Base-by-base conservation (phyloP, 2,329 filamentous ascomycete genomes). In the Pseudofabraea citricarpa region DNA sequence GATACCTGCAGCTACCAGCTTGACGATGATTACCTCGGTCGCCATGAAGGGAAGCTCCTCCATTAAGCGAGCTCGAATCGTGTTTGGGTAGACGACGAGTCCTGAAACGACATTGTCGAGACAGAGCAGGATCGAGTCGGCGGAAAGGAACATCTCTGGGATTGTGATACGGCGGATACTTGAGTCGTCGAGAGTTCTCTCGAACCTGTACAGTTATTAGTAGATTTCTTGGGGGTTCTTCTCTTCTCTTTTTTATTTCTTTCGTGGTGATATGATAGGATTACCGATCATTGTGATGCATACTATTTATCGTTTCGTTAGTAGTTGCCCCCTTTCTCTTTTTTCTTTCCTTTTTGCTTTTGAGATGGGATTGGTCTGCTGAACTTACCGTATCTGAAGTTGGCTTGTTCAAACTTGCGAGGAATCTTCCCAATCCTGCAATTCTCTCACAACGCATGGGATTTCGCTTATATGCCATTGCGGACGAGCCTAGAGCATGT, bases 41-140 rank as follows among this genome's bases (percentile, higher is more conserved):
- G 81, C 76, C 85, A 91, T 94, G 68, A 95, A 95, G 1, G 90
- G 90, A 12, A 96, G 77, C 66, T 94, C 87, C 49, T 82, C 76
- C 54, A 81, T 75, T 36, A 94, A 72, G 49, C 76, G 81, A 46
- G 75, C 72, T 47, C 74, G 71, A 61, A 94, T 88, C 44, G 81
- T 73, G 44, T 78, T 75, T 19, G 87, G 87, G 65, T 94, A 95
- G 29, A 95, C 77, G n/a, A 87, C 83, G 9, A 44, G 70, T 8
- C 85, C 83, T 41, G 74, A 71, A 22, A 73, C 74, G 36, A 89
- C 75, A 54, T 88, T 88, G 61, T 87, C 79, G 44, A 83, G 64
- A 6, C 79, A 72, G 37, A 86, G 77, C 6, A 83, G 68, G 52
- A 89, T 76, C 16, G 82, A 77, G 53, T 89, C 84, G 4, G 83